Conservation (phyloP, 2,329 filamentous ascomycete genomes). For the Lachnellula willkommii region DNA sequence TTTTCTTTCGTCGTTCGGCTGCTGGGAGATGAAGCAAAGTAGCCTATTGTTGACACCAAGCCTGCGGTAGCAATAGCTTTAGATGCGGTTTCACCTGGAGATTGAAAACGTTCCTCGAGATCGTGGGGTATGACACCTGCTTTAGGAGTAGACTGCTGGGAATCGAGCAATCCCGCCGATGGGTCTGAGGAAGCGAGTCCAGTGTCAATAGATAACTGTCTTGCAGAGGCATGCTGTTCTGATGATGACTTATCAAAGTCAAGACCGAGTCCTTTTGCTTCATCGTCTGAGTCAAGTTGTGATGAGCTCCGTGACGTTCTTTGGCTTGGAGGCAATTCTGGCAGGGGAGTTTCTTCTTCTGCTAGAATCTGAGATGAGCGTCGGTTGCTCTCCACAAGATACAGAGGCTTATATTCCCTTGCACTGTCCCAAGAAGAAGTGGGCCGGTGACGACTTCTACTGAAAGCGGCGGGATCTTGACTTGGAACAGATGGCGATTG, state of each 20-base stretch:
- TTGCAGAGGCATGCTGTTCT: conserved; percentile 5
- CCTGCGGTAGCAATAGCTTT: conserved; percentile 18
- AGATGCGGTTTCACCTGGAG: conserved; percentile 12
- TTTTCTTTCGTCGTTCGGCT: conserved; percentile 25
- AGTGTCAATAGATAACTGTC: conserved; percentile 40
- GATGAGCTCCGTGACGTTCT: conserved; percentile 43
- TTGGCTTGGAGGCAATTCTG: conserved; percentile 47
- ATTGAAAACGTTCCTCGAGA: not conserved
- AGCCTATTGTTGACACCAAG: conserved; percentile 20
- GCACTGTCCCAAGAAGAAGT: conserved; percentile 58
- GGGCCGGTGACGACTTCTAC: conserved; percentile 43
- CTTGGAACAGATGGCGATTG: conserved; percentile 32
- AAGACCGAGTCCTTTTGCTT: conserved; percentile 19
- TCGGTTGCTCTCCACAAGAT: conserved; percentile 60
- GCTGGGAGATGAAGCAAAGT: conserved; percentile 18
- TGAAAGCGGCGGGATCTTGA: conserved; percentile 29
- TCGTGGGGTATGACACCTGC: conserved; percentile 44
- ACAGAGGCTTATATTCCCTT: conserved; percentile 73
- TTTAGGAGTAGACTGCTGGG: conserved; percentile 64
- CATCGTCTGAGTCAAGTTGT: conserved; percentile 34
- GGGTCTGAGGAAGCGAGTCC: conserved; percentile 29
- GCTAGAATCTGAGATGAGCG: conserved; percentile 17
- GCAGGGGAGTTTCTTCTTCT: conserved; percentile 36
- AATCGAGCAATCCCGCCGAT: conserved; percentile 49
- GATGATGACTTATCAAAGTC: not conserved